These are phyloP conservation scores for Xylaria grammica DNA, from an alignment of 495 filamentous ascomycete species.

Conservation along the genomic window DNA sequence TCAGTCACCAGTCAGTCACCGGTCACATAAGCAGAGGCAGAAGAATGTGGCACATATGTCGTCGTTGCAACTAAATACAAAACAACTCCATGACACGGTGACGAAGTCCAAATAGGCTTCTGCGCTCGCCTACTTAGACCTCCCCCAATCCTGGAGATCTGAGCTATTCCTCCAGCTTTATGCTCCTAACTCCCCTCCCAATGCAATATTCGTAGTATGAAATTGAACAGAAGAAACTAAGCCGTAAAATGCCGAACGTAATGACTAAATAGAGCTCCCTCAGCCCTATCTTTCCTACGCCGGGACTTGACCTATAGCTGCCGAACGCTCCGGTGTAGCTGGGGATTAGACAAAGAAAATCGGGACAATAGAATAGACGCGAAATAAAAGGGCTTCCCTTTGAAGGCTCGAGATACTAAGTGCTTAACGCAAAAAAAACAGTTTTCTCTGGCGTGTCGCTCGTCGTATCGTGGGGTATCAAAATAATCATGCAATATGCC, in stretches of 20 bases:
- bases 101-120: background rate
- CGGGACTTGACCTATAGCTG: background rate
- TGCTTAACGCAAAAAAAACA: constrained; percentile 7
- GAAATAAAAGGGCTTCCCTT: constrained; percentile 7
- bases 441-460: constrained; percentile 19
- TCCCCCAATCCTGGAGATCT: constrained; percentile 12
- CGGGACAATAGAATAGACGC: constrained; percentile 4
- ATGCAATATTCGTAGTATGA: constrained; percentile 6
- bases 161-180: background rate
- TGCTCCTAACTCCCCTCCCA: constrained; percentile 20
- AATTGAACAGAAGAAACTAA: constrained; percentile 7
- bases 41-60: background rate
- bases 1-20: background rate
- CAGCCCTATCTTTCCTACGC: constrained; percentile 4
- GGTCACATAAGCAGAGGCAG: background rate
- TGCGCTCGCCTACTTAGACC: background rate
- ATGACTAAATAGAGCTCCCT: constrained; percentile 1
- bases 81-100: background rate
- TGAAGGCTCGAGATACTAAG: constrained; percentile 16
- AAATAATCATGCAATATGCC: constrained; percentile 16
- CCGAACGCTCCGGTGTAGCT: background rate
- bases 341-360: constrained; percentile 13
- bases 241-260: background rate
- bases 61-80: constrained; percentile 17
- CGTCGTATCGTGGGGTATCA: constrained; percentile 25